Conservation (phyloP, 306 rosid genomes). For the Senna siamea region DNA sequence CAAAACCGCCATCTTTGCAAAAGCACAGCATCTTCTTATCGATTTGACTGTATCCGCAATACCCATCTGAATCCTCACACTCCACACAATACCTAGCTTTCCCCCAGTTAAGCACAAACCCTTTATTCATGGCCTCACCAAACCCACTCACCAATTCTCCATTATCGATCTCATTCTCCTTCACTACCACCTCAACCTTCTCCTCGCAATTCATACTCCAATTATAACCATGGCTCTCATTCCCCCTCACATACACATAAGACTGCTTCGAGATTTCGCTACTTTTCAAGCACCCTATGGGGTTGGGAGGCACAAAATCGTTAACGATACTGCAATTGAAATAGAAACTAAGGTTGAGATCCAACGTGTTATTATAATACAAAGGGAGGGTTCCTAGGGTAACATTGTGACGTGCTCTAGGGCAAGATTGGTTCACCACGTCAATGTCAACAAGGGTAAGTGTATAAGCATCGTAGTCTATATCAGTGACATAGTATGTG, state of each 20-base stretch:
- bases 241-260: slow-evolving; percentile 30
- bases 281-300: slow-evolving; percentile 35
- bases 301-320: neutral
- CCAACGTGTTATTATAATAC: neutral
- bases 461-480: slow-evolving; percentile 18
- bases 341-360: slow-evolving; percentile 48
- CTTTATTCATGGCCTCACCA: slow-evolving; percentile 45
- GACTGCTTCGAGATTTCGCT: slow-evolving; percentile 17
- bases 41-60: slow-evolving; percentile 8
- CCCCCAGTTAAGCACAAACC: slow-evolving; percentile 51
- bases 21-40: slow-evolving; percentile 17
- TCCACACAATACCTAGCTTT: slow-evolving; percentile 24
- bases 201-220: slow-evolving; percentile 33
- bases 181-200: slow-evolving; percentile 44
- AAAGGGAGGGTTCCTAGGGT: slow-evolving; percentile 33
- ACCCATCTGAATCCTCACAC: slow-evolving; percentile 45
- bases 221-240: neutral
- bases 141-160: slow-evolving; percentile 34
- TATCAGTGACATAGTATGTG: slow-evolving; percentile 36
- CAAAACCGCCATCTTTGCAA: slow-evolving; percentile 42
- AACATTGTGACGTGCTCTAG: slow-evolving; percentile 44
- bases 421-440: slow-evolving; percentile 34
- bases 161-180: slow-evolving; percentile 14
- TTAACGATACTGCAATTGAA: slow-evolving; percentile 44
- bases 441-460: slow-evolving; percentile 50